A percentile compares a stretch with the other conserved stretches of the same genome.
Evolutionary conservation across 352 stramenopile species (phyloP).

Genomic region (Pythium dissotocum): DNA sequence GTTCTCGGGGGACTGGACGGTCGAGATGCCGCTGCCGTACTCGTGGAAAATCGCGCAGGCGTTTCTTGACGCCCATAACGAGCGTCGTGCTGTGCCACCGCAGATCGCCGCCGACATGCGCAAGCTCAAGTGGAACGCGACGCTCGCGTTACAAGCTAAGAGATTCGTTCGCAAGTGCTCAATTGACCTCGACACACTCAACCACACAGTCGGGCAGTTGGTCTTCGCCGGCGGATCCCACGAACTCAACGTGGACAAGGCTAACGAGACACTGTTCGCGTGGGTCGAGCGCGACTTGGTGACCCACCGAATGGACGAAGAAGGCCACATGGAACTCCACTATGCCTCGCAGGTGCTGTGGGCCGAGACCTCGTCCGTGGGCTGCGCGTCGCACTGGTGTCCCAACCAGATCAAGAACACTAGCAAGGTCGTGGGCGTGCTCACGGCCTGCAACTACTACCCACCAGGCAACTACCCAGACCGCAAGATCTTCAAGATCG

Average conservation of each 20-base stretch:
- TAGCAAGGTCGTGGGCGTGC: slow-evolving; percentile 10
- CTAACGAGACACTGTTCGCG: slow-evolving; percentile 16
- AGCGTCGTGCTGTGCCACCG: slow-evolving; percentile 9
- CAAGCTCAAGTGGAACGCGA: slow-evolving; percentile 24
- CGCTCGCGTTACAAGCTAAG: slow-evolving; percentile 11
- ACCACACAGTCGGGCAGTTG: slow-evolving; percentile 21
- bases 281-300: slow-evolving; percentile 22
- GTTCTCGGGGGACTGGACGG: slow-evolving; percentile 22
- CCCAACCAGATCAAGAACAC: slow-evolving; percentile 14
- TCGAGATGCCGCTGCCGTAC: slow-evolving; percentile 27
- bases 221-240: slow-evolving; percentile 3
- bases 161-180: slow-evolving; percentile 11
- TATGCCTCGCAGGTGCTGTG: slow-evolving; percentile 27
- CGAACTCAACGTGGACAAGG: slow-evolving; percentile 12
- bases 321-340: slow-evolving; percentile 18
- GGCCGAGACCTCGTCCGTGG: slow-evolving; percentile 21
- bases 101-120: slow-evolving; percentile 23
- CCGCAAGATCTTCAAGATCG: slow-evolving; percentile 16
- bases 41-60: slow-evolving; percentile 18
- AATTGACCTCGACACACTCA: slow-evolving; percentile 15
- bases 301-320: slow-evolving; percentile 13
- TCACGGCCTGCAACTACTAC: slow-evolving; percentile 29
- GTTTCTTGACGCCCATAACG: slow-evolving; percentile 27
- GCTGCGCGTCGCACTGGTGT: slow-evolving; percentile 27
- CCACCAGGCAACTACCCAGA: slow-evolving; percentile 25